A percentile compares a stretch with the other conserved stretches of the same genome.
Conservation (phyloP, 2,329 filamentous ascomycete genomes). For the Cryphonectria naterciae region DNA sequence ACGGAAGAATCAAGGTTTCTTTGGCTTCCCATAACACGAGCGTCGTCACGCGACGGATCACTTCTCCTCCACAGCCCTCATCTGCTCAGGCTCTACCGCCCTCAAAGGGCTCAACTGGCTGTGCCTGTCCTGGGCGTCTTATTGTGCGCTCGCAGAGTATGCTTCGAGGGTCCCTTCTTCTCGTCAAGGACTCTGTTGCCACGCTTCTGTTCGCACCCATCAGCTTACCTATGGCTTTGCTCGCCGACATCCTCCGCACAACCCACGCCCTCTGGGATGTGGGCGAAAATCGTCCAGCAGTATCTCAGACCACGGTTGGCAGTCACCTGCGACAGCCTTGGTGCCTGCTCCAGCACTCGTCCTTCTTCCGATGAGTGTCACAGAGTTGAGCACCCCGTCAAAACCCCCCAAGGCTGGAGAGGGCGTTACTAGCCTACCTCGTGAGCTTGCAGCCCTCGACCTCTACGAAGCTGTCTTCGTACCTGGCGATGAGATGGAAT, state of each 20-base stretch:
- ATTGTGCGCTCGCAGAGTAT: neutral
- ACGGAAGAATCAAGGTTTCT: neutral
- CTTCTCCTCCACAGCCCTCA: neutral
- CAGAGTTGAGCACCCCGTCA: neutral
- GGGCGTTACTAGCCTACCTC: neutral
- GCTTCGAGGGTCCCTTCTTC: neutral
- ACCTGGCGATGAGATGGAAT: constrained; percentile 1
- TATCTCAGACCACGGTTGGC: too few species aligned
- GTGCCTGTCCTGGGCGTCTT: neutral
- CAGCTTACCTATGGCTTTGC: neutral
- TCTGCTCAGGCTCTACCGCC: neutral
- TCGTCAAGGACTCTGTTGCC: neutral
- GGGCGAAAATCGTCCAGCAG: neutral
- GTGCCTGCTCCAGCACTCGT: neutral
- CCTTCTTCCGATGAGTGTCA: neutral
- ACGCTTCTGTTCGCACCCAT: neutral
- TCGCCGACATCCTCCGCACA: neutral
- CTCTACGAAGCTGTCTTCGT: constrained; percentile 6
- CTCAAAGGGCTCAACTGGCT: neutral
- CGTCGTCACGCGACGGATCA: neutral
- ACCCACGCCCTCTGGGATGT: neutral
- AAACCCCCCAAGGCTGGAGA: neutral
- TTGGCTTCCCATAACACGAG: neutral
- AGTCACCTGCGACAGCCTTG: neutral
- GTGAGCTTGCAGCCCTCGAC: neutral